Evolutionary conservation across 305 asterid species (phyloP), one percentile per base, ranked within the genome.

Genomic region (Ilex paraguariensis): DNA sequence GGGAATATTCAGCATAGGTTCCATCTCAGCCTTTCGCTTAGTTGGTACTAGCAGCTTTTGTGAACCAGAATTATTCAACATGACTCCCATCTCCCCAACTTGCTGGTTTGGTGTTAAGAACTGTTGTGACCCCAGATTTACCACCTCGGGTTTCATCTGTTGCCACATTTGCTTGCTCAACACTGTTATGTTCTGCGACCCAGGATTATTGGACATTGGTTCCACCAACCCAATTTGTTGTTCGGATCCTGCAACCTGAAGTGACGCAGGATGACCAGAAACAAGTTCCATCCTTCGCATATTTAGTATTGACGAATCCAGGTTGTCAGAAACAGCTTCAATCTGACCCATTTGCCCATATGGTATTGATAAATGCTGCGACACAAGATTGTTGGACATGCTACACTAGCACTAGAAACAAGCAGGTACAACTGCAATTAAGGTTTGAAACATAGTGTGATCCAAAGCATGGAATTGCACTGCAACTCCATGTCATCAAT

Each of bases 11-110:
- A 17, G 48, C 63, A 69, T 13, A 58, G 75, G 73, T 64, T 80
- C 91, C 68, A 65, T 57, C 60, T 83, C 95, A 70, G 94, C 96
- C 83, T 94, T 94, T 52, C 99, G 72, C 74, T 94, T 91, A 45
- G 68, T 70, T 2, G 92, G 87, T 58, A 78, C 61, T 30, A 80
- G 75, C 57, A 81, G 53, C 39, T 68, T 81, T 61, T 78, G 83
- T 44, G 76, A 73, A 66, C 82, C 63, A 56, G 57, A 48, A 69
- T 54, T 68, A 68, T 64, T 75, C 33, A 59, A 52, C 64, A 75
- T 40, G 50, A 52, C 55, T 49, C 70, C 70, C 62, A 63, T 68
- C 32, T 66, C 72, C 31, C 57, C 63, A 31, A 65, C 75, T 45
- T 73, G 63, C 46, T 77, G 79, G 69, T 60, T 70, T 14, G 86